Base-by-base conservation (phyloP, 208 protist genomes). In the Phytomonas francai region DNA sequence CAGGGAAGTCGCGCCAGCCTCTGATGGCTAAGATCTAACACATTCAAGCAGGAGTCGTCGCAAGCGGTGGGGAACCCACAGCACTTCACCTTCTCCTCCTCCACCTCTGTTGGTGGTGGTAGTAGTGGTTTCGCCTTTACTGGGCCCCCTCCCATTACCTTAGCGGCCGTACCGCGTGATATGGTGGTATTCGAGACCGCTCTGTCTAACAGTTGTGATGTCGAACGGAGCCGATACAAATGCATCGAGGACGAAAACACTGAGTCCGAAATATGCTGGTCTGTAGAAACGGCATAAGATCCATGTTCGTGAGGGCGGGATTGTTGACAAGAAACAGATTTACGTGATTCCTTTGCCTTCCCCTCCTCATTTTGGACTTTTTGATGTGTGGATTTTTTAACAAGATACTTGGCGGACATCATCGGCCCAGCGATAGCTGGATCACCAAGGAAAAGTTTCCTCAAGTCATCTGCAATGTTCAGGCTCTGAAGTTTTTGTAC, bases 1-100 rank as follows among this genome's bases (percentile, higher is more conserved):
- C 84, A 89, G 16, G 84, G 84, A 54, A 86, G 65, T n/a, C 29
- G 58, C 3, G 61, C 70, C 28, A 85, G 62, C n/a, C 67, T 69
- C 14, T 67, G 32, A 7, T 27, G 16, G 25, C 70, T 63, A 32
- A 71, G 69, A 27, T 84, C 73, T 30, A 88, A 61, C 2, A 67
- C 42, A 51, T 51, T 51, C 16, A 12, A 51, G 14, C 42, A 51
- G 42, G 2, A 19, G 16, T 12, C 42, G 14, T 19, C 14, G 2
- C 42, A 2, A 6, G 7, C 42, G 42, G 16, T 51, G 42, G 42
- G 42, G 14, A 51, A 12, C 9, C 42, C 7, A 51, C 14, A 19
- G 16, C 42, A 51, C 14, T 51, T 51, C 42, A 51, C 42, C 42
- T 19, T 51, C 14, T 12, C 42, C 14, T 51, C 42, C 42, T 19